Percentiles rank a stretch among this genome's conserved stretches.
phyloP scores from a whole-genome alignment of 2,329 filamentous ascomycete species.

The Nigrospora oryzae region DNA sequence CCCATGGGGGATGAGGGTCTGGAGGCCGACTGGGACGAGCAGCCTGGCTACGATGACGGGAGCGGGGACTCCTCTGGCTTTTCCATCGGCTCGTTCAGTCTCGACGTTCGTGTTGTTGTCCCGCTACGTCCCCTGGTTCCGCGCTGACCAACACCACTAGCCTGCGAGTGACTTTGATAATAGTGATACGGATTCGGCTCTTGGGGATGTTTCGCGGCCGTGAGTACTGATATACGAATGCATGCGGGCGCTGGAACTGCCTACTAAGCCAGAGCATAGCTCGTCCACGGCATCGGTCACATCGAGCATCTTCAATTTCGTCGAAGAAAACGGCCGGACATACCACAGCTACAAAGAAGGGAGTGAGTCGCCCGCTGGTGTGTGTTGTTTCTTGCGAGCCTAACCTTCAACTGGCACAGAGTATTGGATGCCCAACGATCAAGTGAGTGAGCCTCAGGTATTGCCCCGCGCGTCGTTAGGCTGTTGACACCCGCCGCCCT shows the following conservation, averaged over 20 bases:
- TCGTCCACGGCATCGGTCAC: constrained; percentile 7
- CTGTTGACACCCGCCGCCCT: neutral
- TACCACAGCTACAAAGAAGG: constrained; percentile 17
- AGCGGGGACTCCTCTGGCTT: neutral
- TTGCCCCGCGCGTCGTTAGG: neutral
- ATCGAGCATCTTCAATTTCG: constrained; percentile 15
- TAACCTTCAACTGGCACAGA: constrained; percentile 3
- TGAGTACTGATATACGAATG: neutral
- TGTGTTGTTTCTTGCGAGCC: neutral
- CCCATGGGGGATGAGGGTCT: too few species aligned
- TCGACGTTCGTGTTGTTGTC: neutral
- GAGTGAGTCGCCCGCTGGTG: constrained; percentile 7
- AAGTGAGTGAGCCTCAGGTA: constrained; percentile 3
- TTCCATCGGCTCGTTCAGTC: neutral
- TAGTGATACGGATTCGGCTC: constrained; percentile 1
- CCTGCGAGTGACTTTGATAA: neutral
- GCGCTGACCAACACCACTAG: neutral
- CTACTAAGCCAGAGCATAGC: neutral
- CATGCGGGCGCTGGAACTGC: neutral
- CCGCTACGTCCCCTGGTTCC: neutral
- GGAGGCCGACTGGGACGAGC: too few species aligned
- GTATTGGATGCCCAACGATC: constrained; percentile 16
- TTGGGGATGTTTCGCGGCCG: neutral
- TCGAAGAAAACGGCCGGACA: constrained; percentile 13
- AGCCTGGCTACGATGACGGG: too few species aligned